These are phyloP conservation scores for Fusarium anguioides DNA, from an alignment of 2,329 filamentous ascomycete species.

Conservation along the genomic window DNA sequence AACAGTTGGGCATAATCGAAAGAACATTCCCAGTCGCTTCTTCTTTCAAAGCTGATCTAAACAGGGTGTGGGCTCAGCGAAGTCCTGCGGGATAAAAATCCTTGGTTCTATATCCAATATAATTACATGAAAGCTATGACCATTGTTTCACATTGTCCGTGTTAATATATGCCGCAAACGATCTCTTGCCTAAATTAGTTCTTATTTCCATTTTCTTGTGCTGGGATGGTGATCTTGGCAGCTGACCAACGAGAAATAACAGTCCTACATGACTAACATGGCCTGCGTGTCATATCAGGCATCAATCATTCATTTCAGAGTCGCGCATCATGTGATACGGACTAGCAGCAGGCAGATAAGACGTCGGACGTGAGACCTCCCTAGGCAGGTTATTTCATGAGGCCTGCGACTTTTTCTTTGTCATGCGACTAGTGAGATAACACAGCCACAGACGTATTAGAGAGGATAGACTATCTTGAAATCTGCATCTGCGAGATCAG, in stretches of 20 bases:
- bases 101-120: no score
- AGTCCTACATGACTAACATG: conserved; percentile 1
- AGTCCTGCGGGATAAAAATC: not conserved
- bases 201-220: not conserved
- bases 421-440: conserved; percentile 18
- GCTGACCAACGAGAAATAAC: conserved; percentile 14
- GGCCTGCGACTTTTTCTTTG: not conserved
- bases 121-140: no score
- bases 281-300: conserved; percentile 14
- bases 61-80: conserved; percentile 32
- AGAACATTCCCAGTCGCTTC: conserved; percentile 44
- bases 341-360: conserved; percentile 19
- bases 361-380: no score
- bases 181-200: not conserved
- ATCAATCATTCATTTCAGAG: conserved; percentile 9
- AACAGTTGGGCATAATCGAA: conserved; percentile 34
- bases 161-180: not conserved
- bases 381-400: not conserved
- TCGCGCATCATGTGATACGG: conserved; percentile 28
- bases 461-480: not conserved
- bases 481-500: conserved; percentile 2
- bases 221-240: not conserved
- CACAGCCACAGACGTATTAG: conserved; percentile 1
- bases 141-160: no score
- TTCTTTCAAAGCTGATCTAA: conserved; percentile 41